Conservation (phyloP, 1,284 basidiomycete species). For the Lignosus rhinocerotis region DNA sequence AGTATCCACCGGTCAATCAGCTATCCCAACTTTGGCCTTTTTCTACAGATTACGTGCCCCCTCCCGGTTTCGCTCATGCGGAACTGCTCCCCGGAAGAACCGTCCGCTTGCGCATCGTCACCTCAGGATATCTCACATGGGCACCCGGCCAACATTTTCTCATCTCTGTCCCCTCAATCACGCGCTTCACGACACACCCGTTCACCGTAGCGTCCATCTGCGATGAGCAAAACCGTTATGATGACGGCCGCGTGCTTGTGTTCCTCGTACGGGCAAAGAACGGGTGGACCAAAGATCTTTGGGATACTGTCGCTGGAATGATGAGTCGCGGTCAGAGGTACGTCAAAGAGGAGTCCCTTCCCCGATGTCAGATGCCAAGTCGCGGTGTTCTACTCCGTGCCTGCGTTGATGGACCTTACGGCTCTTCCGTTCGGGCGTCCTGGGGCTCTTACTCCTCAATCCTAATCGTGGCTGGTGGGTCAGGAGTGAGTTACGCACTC, state of each 20-base stretch:
- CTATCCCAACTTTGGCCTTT: slow-evolving; percentile 11
- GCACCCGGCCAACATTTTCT: slow-evolving; percentile 81
- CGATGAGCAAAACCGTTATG: slow-evolving; percentile 48
- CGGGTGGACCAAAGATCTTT: slow-evolving; percentile 78
- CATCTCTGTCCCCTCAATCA: slow-evolving; percentile 71
- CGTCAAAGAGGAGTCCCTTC: slow-evolving; percentile 37
- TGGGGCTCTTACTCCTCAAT: slow-evolving; percentile 71
- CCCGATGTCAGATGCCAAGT: slow-evolving; percentile 34
- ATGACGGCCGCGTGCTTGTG: slow-evolving; percentile 59
- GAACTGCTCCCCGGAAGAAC: slow-evolving; percentile 81
- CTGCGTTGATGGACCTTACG: slow-evolving; percentile 78
- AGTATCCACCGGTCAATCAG: slow-evolving; percentile 16
- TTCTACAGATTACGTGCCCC: slow-evolving; percentile 44
- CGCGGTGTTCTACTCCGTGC: slow-evolving; percentile 64
- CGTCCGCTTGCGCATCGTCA: slow-evolving; percentile 70
- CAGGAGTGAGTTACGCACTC: slow-evolving; percentile 78
- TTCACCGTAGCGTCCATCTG: slow-evolving; percentile 79
- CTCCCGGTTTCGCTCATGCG: slow-evolving; percentile 72
- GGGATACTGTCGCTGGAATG: slow-evolving; percentile 52
- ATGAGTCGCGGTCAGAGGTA: slow-evolving; percentile 32
- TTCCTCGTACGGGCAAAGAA: slow-evolving; percentile 76
- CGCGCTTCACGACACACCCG: slow-evolving; percentile 73
- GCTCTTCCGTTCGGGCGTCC: slow-evolving; percentile 65
- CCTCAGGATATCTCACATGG: slow-evolving; percentile 66
- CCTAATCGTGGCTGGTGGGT: slow-evolving; percentile 77